Base-by-base conservation (phyloP, 768 basidiomycete genomes). In the Calocybe gangraenosa region DNA sequence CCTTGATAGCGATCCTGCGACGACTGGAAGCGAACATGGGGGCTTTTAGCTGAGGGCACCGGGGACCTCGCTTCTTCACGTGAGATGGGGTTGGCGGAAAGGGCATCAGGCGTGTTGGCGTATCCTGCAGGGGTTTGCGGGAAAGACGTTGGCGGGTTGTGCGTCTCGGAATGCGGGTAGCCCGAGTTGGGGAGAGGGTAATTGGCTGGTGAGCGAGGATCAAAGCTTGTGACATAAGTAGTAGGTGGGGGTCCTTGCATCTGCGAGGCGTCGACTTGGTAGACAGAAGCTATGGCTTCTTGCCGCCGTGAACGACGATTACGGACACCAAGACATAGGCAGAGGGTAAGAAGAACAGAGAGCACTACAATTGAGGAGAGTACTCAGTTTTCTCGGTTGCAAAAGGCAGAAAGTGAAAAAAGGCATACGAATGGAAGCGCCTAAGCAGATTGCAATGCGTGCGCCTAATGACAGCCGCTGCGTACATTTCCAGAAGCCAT, bases 261-360 rank as follows among this genome's bases (percentile, higher is more conserved):
- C 36, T 56, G 57, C 4, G 50, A 48, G 6, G 57, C 46, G 11
- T 58, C 57, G 7, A 56, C 51, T 22, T 58, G 52, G 35, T 58
- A 56, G 31, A 58, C 54, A 17, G 47, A 35, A 18, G 51, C 51
- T 18, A 52, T 52, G 20, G 51, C 51, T 9, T 46, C 51, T 40
- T 46, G 47, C 21, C 45, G 42, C 21, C 40, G 47, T 15, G 36
- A 11, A 22, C 50, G 49, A 31, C 52, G 44, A 13, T 47, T 37
- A n/a, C 52, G 40, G 6, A 52, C 30, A 9, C 46, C 42, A n/a
- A 56, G 19, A 32, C 40, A 55, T 15, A 55, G 23, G 9, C 40
- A 34, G 14, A 58, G 23, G 18, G 46, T 44, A 14, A 58, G 18
- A 13, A 50, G 20, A 15, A 50, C 20, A 6, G 41, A 34, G 7